Base-by-base conservation (phyloP, 805 yeast genomes). In the Saccharomycopsis synnaedendra region DNA sequence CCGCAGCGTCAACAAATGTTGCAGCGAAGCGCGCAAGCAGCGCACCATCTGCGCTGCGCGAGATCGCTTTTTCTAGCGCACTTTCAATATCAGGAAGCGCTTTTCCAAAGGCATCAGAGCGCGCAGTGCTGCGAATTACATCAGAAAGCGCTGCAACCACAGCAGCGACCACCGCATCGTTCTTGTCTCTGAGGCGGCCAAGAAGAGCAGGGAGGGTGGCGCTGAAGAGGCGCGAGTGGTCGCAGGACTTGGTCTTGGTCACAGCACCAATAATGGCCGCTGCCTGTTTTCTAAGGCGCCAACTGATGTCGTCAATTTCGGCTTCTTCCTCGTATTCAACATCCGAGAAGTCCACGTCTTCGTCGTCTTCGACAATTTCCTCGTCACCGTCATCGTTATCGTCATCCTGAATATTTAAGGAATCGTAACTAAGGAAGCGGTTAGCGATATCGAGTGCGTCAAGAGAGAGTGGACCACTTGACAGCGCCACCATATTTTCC, bases 271-370 rank as follows among this genome's bases (percentile, higher is more conserved):
- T 19, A 4, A 51, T 27, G 19, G 35, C 32, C 8, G 54, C 52
- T 9, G 49, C 32, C 33, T 43, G 33, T 34, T 48, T 51, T 40
- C 54, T 43, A 11, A 51, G 33, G 31, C 50, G 31, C 50, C 50
- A 51, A 42, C 53, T 48, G 7, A 50, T 39, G 36, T 48, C 54
- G 28, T 48, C 52, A 32, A 39, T 36, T 38, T 46, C 50, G 30
- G 43, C 50, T 5, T 50, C 53, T 31, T 36, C 42, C 32, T 42
- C 45, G 30, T 44, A 41, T n/a, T 44, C 40, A 37, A 11, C 42
- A 32, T 46, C 53, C n/a, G 36, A 34, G n/a, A 31, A 30, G 8
- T 42, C 45, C 29, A 11, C 27, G n/a, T 27, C 37, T 3, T 43
- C 53, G 3, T 32, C 36, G 19, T 44, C 48, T 5, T 47, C 53